Evolutionary conservation across 352 stramenopile species (phyloP).

Genomic region (Phytophthora nicotianae): DNA sequence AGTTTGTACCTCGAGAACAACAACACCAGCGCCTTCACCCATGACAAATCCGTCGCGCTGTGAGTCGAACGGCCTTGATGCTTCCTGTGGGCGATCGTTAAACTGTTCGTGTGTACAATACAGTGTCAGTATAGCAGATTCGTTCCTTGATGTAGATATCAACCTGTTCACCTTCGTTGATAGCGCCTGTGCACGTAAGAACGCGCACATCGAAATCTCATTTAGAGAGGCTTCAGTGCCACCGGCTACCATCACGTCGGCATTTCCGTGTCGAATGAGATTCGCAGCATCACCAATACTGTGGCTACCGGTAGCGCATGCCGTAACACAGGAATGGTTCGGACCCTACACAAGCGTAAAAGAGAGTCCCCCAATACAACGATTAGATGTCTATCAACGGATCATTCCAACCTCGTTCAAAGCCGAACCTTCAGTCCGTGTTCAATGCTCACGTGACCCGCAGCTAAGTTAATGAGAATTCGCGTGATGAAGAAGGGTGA

Average conservation of each 20-base stretch:
- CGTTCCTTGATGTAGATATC: neutral
- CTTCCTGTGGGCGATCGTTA: slow-evolving; percentile 91
- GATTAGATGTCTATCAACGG: neutral
- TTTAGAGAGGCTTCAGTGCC: slow-evolving; percentile 96
- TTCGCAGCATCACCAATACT: slow-evolving; percentile 96
- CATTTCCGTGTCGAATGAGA: slow-evolving; percentile 86
- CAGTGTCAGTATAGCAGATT: slow-evolving; percentile 2
- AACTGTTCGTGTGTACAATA: slow-evolving; percentile 56
- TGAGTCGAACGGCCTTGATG: slow-evolving; percentile 96
- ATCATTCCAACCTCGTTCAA: neutral
- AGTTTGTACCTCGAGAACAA: slow-evolving; percentile 58
- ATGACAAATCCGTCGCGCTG: slow-evolving; percentile 98
- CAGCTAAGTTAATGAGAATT: slow-evolving; percentile 94
- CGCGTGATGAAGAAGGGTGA: slow-evolving; percentile 95
- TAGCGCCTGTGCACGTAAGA: slow-evolving; percentile 95
- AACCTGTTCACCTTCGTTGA: slow-evolving; percentile 73
- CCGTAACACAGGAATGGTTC: slow-evolving; percentile 97
- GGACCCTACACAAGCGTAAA: slow-evolving; percentile 72
- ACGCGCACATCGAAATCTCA: slow-evolving; percentile 93
- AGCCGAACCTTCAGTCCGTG: slow-evolving; percentile 82
- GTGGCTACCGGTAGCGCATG: slow-evolving; percentile 96
- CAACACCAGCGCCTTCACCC: slow-evolving; percentile 79
- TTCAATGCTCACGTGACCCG: slow-evolving; percentile 91
- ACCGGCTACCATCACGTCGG: slow-evolving; percentile 96
- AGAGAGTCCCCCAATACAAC: neutral